These are phyloP conservation scores for Cystofilobasidium capitatum DNA, from an alignment of 768 basidiomycete species.

Conservation along the genomic window DNA sequence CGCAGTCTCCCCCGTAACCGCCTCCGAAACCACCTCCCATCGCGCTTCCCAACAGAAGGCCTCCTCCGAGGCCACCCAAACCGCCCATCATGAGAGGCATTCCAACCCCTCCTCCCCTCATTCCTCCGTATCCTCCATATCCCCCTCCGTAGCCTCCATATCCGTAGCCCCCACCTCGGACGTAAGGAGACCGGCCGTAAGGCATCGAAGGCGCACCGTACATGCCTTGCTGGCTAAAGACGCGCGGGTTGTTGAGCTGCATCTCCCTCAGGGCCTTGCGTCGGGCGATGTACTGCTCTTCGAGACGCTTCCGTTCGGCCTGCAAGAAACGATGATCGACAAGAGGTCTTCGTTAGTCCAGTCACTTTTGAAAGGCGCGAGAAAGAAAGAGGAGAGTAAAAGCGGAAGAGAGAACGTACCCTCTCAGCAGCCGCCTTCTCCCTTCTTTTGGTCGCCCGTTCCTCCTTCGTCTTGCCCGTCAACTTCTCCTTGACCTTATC, in stretches of 20 bases:
- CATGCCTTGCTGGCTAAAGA: background rate
- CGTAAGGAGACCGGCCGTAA: background rate
- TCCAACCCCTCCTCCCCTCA: background rate
- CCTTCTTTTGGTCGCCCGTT: slow-evolving; percentile 41
- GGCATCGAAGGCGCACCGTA: slow-evolving; percentile 10
- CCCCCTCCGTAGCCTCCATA: slow-evolving; percentile 14
- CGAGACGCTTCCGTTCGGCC: slow-evolving; percentile 12
- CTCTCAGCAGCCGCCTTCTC: slow-evolving; percentile 36
- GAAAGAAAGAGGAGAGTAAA: background rate
- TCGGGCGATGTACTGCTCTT: slow-evolving; percentile 18
- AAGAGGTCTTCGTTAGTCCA: background rate
- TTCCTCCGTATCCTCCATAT: slow-evolving; percentile 1
- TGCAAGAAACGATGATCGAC: background rate
- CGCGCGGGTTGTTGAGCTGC: slow-evolving; percentile 11
- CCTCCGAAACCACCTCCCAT: slow-evolving; percentile 22
- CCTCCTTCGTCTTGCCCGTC: slow-evolving; percentile 53
- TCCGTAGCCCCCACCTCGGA: slow-evolving; percentile 3
- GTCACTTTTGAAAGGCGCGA: too few relatives aligned
- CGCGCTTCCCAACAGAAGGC: background rate
- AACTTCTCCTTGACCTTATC: slow-evolving; percentile 55
- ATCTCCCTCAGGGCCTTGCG: slow-evolving; percentile 9
- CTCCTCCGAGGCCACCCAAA: background rate
- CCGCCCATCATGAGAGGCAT: slow-evolving; percentile 6
- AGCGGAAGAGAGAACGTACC: background rate
- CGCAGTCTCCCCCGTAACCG: slow-evolving; percentile 15